Evolutionary conservation across 768 basidiomycete genomes (phyloP), one percentile per base, ranked within the genome.

Genomic region (Fomitopsis serialis): DNA sequence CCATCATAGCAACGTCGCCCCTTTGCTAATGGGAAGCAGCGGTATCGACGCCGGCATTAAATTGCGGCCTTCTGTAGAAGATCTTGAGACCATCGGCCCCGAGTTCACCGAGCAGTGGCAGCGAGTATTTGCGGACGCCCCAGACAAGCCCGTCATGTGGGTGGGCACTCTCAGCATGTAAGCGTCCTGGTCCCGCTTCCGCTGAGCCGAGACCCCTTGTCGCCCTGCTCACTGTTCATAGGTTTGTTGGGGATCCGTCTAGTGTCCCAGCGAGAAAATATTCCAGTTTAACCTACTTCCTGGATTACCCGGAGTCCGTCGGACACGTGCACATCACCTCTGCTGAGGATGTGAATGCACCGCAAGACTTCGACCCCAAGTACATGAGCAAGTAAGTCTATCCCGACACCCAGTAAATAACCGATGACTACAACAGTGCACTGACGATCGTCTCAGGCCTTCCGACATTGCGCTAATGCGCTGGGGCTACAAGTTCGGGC

Each of bases 31-130:
- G 17, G 2, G 5, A 50, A 32, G 3, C 58, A 84, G 81, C 57
- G 79, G 70, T 1, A 58, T 78, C 27, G 80, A 85, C 56, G 74
- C 75, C 25, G 82, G 79, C 3, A 72, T 81, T 55, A 84, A 82
- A 59, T 59, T 83, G 13, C 72, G 85, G 23, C 84, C 84, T 2
- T 74, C 65, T 15, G 58, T 59, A 3, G 68, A 71, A 5, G 84
- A 85, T 40, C 68, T 82, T 22, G 68, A 74, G 45, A 70, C 70
- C n/a, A 66, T 85, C 34, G 73, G 74, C 0, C 72, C 78, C 8
- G 71, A 63, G 5, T 85, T 85, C 59, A 61, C 70, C 24, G 45
- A 68, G 22, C 66, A 73, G 40, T 84, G 82, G 84, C 65, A 74
- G 7, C 62, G 66, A 12, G 79, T 76, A 62, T 85, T 79, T 40